Base-by-base conservation (phyloP, 768 basidiomycete species). In the Mrakia frigida region DNA sequence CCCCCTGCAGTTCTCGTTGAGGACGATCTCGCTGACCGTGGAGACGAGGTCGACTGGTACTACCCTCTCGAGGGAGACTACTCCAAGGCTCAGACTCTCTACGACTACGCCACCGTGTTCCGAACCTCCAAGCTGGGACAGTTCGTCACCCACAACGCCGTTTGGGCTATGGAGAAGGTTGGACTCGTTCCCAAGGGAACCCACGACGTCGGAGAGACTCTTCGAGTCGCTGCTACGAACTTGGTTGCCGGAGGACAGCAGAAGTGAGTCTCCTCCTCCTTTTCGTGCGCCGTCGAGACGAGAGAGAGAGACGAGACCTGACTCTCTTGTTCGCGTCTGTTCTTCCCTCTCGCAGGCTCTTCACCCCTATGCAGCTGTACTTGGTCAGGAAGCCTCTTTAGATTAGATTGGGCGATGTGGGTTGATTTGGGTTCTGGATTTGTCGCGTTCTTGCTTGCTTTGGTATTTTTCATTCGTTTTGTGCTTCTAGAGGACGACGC, bases 21-120 rank as follows among this genome's bases (percentile, higher is more conserved):
- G 14, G 76, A 77, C 70, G 76, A 77, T 65, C 71, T 77, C 9
- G 76, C 76, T 35, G 70, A 73, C 25, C 76, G 76, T 56, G 73
- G 73, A 53, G 82, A 83, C 78, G 78, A 78, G 23, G 78, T 84
- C 63, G 89, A 90, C 0, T 99, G 97, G 97, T 99, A 95, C 84
- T 98, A 98, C 84, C 94, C 95, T 0, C 87, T 98, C 37, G 94
- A 97, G 84, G 96, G 97, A 78, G 93, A 99, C 83, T 87, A 97
- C 78, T 81, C 85, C 79, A 97, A 98, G 84, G 91, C 93, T 2
- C 96, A 99, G 86, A 98, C 95, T 1, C 81, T 89, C 50, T 97
- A 93, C 92, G 97, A 98, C 83, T 89, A 89, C 79, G 85, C 94
- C 79, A 92, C 90, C 63, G 31, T 31, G 35, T 73, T 77, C 73